Percentiles rank a stretch among this genome's conserved stretches.
phyloP scores from a whole-genome alignment of 1,284 basidiomycete species.

The Butyriboletus appendiculatus region DNA sequence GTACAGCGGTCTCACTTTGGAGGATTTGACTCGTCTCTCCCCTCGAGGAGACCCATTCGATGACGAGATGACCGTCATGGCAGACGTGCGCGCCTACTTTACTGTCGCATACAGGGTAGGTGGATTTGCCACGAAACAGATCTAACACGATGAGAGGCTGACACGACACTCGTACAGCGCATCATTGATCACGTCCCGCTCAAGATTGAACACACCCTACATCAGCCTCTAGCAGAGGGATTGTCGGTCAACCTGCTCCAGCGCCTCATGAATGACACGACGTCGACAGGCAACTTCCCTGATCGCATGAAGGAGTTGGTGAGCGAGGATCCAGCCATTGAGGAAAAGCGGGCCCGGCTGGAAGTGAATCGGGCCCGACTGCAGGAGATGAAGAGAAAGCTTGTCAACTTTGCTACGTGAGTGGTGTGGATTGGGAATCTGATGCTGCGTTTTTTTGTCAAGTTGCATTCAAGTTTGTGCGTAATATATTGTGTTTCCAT shows the following conservation, averaged over 20 bases:
- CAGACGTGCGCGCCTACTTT: conserved; percentile 53
- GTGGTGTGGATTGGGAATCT: background rate
- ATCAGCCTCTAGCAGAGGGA: conserved; percentile 39
- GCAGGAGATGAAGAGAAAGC: conserved; percentile 37
- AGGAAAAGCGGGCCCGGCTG: conserved; percentile 33
- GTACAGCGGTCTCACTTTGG: conserved; percentile 15
- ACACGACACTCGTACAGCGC: conserved; percentile 38
- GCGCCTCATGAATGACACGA: conserved; percentile 31
- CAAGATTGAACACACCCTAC: conserved; percentile 51
- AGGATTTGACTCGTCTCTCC: conserved; percentile 22
- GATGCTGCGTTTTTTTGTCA: background rate
- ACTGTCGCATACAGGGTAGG: conserved; percentile 48
- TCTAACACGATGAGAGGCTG: background rate
- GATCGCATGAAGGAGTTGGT: conserved; percentile 41
- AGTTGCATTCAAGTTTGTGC: background rate
- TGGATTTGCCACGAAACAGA: background rate
- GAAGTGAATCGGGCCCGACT: conserved; percentile 28
- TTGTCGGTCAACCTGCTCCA: conserved; percentile 44
- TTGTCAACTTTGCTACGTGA: conserved; percentile 29
- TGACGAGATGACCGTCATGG: conserved; percentile 50
- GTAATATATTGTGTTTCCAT: too few species aligned
- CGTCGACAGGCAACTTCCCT: conserved; percentile 9
- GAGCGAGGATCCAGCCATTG: conserved; percentile 44
- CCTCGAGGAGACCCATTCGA: conserved; percentile 23
- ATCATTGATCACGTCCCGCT: conserved; percentile 54